Conservation (phyloP, 257 asterid genomes). For the Primulina huaijiensis region DNA sequence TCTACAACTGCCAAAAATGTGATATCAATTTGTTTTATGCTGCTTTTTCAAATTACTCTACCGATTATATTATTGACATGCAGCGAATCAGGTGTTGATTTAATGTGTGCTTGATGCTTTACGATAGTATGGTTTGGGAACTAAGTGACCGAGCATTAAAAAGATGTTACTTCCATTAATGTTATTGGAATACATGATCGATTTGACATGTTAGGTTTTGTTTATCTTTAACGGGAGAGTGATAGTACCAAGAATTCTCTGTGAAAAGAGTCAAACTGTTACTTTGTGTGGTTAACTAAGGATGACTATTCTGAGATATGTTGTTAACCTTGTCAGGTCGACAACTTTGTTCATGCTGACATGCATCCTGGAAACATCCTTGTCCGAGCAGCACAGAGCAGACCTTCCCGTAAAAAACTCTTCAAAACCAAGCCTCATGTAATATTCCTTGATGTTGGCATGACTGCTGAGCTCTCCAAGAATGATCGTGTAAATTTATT, state of each 20-base stretch:
- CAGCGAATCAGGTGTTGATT: background rate
- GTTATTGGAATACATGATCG: background rate
- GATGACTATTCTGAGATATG: slow-evolving; percentile 12
- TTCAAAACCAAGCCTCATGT: slow-evolving; percentile 71
- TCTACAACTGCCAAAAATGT: background rate
- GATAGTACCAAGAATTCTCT: background rate
- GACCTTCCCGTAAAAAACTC: slow-evolving; percentile 51
- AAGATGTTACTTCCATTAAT: background rate
- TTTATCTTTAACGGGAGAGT: background rate
- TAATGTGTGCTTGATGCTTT: background rate
- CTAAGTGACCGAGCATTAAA: no score
- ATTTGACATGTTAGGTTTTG: background rate
- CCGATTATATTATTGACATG: background rate
- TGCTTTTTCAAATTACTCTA: background rate
- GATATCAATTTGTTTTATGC: no score
- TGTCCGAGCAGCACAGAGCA: slow-evolving; percentile 52
- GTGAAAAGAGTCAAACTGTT: background rate
- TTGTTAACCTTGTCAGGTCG: slow-evolving; percentile 50
- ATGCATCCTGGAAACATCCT: slow-evolving; percentile 93
- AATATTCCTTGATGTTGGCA: slow-evolving; percentile 75
- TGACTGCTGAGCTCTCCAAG: slow-evolving; percentile 84
- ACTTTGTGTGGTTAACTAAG: slow-evolving; percentile 4
- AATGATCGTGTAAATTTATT: slow-evolving; percentile 53
- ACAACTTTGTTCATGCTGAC: slow-evolving; percentile 83
- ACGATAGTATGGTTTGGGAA: background rate